Evolutionary conservation across 78 protist species (phyloP).

Genomic region (Guillardia theta): DNA sequence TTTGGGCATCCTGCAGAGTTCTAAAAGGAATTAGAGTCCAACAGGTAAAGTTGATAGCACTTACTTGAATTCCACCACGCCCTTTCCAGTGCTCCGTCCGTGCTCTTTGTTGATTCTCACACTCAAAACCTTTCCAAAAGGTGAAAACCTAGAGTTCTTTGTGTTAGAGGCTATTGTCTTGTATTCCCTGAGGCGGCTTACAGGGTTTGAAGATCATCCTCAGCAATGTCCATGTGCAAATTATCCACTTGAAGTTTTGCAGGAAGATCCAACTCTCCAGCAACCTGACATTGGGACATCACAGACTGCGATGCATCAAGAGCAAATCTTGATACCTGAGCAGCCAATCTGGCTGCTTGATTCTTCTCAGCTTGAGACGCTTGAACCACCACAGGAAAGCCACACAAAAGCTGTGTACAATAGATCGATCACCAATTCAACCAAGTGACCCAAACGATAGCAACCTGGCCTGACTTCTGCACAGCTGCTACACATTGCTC

Average conservation of each 20-base stretch:
- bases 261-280: background rate
- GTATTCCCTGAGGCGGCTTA: background rate
- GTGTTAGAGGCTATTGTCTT: too few species aligned
- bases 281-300: background rate
- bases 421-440: too few species aligned
- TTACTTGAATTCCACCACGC: slow-evolving; percentile 5
- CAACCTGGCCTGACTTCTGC: background rate
- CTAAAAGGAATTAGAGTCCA: too few species aligned
- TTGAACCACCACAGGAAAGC: slow-evolving; percentile 1
- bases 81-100: background rate
- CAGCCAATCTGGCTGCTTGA: background rate
- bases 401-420: background rate
- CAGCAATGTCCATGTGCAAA: background rate
- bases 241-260: background rate
- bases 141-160: background rate
- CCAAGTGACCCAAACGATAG: too few species aligned
- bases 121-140: background rate
- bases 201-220: background rate
- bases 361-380: slow-evolving; percentile 39
- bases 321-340: background rate
- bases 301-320: background rate
- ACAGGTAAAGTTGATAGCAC: too few species aligned
- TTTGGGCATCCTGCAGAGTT: background rate
- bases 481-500: background rate
- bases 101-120: background rate